Evolutionary conservation across 805 yeast genomes (phyloP), one percentile per base, ranked within the genome.

Genomic region (Cyberlindnera xishuangbannaensis): DNA sequence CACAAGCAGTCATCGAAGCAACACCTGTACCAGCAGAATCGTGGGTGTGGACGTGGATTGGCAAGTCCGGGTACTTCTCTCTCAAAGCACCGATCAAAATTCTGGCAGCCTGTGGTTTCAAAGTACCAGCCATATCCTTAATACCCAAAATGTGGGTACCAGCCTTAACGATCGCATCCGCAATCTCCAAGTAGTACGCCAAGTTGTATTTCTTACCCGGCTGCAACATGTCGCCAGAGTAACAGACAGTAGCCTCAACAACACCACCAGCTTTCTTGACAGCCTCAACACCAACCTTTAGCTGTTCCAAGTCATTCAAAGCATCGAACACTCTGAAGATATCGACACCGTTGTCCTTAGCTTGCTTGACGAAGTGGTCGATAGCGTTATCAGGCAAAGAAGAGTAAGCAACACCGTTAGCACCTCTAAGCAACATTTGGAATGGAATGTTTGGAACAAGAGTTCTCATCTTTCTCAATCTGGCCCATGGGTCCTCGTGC

Each of bases 21-120:
- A 92, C 96, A 64, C 95, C 99, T 36, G 98, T 92, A 68, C 98
- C 99, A 23, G 99, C 98, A 44, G 97, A 88, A 65, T 92, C 99
- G 65, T 92, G 99, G 22, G 97, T 88, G 66, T 92, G 99, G 28
- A 92, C 97, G 59, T 92, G 99, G 57, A 92, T 92, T 50, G 97
- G 97, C 57, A 92, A 71, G 55, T 85, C 77, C 38, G 99, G 98
- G 64, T 83, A 85, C 62, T 74, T 79, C 41, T 73, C 76, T 65
- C 98, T 78, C 50, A 92, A 76, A 18, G 84, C 67, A 40, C 88
- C 76, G 50, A 92, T 74, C 57, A 92, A 76, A 34, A 79, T 48
- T 30, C 71, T 76, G 28, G 98, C 98, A 41, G 98, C 98, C 40
- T 76, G 68, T 41, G 99, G 98, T 64, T 90, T 88, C 68, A 92